Evolutionary conservation across 2,329 filamentous ascomycete genomes (phyloP), one percentile per base, ranked within the genome.

Genomic region (Madurella fahalii): DNA sequence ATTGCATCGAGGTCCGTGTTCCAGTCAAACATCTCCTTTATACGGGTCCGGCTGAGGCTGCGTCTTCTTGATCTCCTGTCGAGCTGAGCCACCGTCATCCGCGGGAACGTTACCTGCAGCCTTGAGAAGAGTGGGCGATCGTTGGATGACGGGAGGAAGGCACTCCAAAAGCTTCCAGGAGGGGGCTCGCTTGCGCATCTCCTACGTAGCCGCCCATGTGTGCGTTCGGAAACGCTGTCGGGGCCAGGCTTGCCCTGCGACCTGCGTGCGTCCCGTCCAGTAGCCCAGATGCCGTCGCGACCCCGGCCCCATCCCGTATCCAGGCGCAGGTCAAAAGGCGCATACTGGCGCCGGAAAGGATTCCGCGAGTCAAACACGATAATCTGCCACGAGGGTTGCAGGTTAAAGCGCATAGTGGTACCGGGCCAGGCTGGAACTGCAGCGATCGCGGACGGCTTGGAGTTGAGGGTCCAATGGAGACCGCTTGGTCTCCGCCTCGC

Each of bases 31-130:
- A 72, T 71, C 16, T 65, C 64, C 32, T 61, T 59, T 25, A 73
- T 68, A 47, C 69, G 67, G 1, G 65, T 65, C 13, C 70, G 67
- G 58, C 71, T 72, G 9, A 73, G 56, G 52, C 71, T 72, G 17
- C 70, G 63, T 25, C 70, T 59, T 4, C 71, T 64, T 2, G 66
- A 64, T 8, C 67, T 56, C 39, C 65, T 66, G 47, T 71, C 67
- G 8, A 72, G 50, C 42, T 69, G 59, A 7, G 64, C 60, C 9
- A 70, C 54, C 1, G 58, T 61, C 31, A 64, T 63, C 16, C 50
- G 59, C 4, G 66, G 68, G 48, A 64, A 68, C 18, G 80, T 1
- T 76, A 80, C 58, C 48, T 67, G 57, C 9, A 66, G 52, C 16
- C 53, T 55, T 7, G 62, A 52, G 13, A 61, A 48, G 5, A 58